Evolutionary conservation across 257 asterid genomes (phyloP).

Genomic region (Solanum acaule): DNA sequence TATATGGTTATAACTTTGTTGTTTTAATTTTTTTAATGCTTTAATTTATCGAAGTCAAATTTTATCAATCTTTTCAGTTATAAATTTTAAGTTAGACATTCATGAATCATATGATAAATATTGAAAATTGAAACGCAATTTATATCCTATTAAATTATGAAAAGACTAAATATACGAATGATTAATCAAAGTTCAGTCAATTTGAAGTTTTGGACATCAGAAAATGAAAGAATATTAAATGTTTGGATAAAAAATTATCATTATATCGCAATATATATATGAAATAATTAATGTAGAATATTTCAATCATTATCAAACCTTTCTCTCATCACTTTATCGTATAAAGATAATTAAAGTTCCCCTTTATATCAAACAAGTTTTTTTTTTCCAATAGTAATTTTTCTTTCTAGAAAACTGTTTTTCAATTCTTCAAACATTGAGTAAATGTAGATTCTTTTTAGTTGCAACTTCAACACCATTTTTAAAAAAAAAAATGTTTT

Average conservation of each 20-base stretch:
- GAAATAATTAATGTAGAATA: background rate
- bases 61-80: background rate
- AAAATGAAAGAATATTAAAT: background rate
- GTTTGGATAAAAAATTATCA: background rate
- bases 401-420: background rate
- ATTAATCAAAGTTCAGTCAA: background rate
- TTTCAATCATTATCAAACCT: background rate
- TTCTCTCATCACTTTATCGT: background rate
- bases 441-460: background rate
- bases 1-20: background rate
- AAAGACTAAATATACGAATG: background rate
- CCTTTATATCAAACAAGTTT: no score
- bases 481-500: no score
- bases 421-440: background rate
- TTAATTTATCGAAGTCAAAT: background rate
- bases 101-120: background rate
- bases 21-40: background rate
- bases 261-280: background rate
- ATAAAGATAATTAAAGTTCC: background rate
- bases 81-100: background rate
- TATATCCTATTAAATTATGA: background rate
- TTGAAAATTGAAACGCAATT: background rate
- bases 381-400: background rate
- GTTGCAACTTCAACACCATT: background rate
- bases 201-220: background rate